Base-by-base conservation (phyloP, 1,284 basidiomycete genomes). In the Fomitopsis pinicola region DNA sequence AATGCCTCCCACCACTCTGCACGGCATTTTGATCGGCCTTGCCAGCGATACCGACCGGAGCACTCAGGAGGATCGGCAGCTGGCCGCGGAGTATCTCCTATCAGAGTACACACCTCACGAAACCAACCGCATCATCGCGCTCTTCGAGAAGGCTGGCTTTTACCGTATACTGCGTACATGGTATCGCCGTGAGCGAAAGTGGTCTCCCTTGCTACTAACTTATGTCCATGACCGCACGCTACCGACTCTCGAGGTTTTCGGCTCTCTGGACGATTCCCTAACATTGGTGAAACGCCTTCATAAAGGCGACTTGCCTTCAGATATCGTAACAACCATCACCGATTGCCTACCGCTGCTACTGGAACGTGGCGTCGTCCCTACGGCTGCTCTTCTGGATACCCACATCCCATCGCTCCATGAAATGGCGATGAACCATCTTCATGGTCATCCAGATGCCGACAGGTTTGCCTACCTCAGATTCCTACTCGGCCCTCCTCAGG, bases 41-140 rank as follows among this genome's bases (percentile, higher is more conserved):
- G 87, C 93, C 0, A 77, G 81, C 33, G 93, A 95, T 69, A 74
- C 81, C 0, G 91, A 94, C 69, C 75, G 78, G 58, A 83, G 80
- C 61, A 97, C 94, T 0, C 82, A 89, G 35, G 95, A 97, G 71
- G 97, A 99, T 73, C 87, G 97, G 12, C 95, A 99, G 71, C 83
- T 99, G 2, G 97, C 97, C 0, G 88, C 90, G 2, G 97, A 99
- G 76, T 98, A 90, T 73, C 84, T 99, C n/a, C 81, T 99, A 5
- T 98, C 97, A 0, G 86, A 85, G 0, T 97, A 98, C 72, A 94
- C 87, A 42, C 95, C 95, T 0, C 84, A 89, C 61, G 88, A 95
- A 61, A 82, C 81, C 65, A 88, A 91, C 22, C 78, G 79, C 15
- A 82, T 97, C 64, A 75, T 92, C 35, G 72, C 73, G 9, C 75